These are phyloP conservation scores for Leishmania turanica DNA, from an alignment of 208 protist genomes.

Conservation along the genomic window DNA sequence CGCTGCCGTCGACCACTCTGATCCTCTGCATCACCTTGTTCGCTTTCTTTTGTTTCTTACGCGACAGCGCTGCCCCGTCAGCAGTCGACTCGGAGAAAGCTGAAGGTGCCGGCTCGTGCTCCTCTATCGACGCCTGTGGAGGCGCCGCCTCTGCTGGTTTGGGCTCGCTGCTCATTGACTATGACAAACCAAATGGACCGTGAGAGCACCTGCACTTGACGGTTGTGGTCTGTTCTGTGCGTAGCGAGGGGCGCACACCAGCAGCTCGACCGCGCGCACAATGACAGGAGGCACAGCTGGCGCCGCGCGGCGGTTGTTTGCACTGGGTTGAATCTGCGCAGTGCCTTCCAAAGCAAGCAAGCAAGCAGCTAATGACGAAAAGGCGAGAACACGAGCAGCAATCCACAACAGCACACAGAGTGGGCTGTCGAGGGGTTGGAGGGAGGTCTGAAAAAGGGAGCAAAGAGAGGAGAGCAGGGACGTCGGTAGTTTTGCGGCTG, in stretches of 20 bases:
- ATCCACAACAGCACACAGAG: not conserved
- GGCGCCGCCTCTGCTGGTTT: not conserved
- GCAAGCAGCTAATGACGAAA: not conserved
- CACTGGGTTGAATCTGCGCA: not conserved
- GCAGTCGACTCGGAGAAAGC: not conserved
- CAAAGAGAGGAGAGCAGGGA: not conserved
- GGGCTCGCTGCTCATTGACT: not conserved
- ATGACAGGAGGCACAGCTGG: not conserved
- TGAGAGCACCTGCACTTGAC: not conserved
- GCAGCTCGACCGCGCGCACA: not conserved
- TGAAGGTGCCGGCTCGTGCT: not conserved
- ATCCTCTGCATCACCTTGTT: slow-evolving; percentile 55
- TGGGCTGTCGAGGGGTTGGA: not conserved
- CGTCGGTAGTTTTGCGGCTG: not conserved
- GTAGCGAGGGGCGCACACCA: not conserved
- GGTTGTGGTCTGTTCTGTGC: not conserved
- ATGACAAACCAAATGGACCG: not conserved
- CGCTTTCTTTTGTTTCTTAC: slow-evolving; percentile 60
- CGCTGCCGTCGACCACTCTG: slow-evolving; percentile 40
- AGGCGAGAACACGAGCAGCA: not conserved
- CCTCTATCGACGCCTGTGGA: not conserved
- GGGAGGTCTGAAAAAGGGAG: not conserved
- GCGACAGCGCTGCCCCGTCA: slow-evolving; percentile 26
- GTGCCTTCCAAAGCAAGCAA: not conserved
- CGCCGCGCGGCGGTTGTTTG: not conserved